Base-by-base conservation (phyloP, 2,329 filamentous ascomycete genomes). In the Lachnellula willkommii region DNA sequence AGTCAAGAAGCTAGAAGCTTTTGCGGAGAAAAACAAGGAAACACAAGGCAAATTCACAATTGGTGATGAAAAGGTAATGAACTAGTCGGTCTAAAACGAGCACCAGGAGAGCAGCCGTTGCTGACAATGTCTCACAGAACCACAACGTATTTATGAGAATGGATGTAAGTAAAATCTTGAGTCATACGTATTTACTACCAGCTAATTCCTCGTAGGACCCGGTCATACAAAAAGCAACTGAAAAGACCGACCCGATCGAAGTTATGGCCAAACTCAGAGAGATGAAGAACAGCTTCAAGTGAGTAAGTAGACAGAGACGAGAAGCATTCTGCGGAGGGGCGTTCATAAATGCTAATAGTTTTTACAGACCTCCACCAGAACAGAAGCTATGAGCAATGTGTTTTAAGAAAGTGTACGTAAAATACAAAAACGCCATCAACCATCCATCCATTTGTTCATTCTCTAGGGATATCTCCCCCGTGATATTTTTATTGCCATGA, bases 141-240 rank as follows among this genome's bases (percentile, higher is more conserved):
- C 91, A 97, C 72, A 99, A 99, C 68, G 90, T 96, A 1, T 99
- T 99, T 68, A 97, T 99, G 94, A 82, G 89, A 63, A 80, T 95
- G 37, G 78, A 87, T 65, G 88, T 90, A 75, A 76, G 83, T 73
- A 6, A 7, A 42, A 28, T 48, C 12, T 28, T 28, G 20, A 15
- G 9, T 24, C 37, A 42, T 37, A 32, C 26, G 28, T 2, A 9
- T 12, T 45, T 15, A 35, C 15, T 24, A 24, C 15, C 22, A 50
- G 28, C 54, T 66, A 49, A 66, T 47, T 20, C 7, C 35, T 14
- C 9, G 26, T 54, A 91, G 82, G 92, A 96, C 65, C 88, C 90
- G 0, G 82, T 82, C 59, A 86, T 99, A 53, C 90, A 95, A 69
- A 88, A 90, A 73, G 86, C 81, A 11, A 94, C 90, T 0, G 90